Evolutionary conservation across 371 early-diverging fungal species (phyloP).

Genomic region (Haplosporangium sp.): DNA sequence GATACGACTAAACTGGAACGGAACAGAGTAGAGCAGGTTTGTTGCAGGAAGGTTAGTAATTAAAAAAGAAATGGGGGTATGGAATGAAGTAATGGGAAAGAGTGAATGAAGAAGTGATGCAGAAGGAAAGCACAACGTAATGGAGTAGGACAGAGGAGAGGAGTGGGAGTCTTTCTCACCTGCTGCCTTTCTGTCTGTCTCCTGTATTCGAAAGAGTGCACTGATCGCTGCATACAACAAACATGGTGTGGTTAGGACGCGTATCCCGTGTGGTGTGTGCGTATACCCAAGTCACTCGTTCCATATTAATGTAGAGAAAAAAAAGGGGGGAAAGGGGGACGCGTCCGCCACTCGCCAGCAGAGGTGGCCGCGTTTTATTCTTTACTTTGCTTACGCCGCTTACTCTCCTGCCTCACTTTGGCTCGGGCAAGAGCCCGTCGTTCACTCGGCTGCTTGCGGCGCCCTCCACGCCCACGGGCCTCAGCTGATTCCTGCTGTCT

Average conservation of each 20-base stretch:
- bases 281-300: too few species aligned
- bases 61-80: background rate
- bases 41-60: background rate
- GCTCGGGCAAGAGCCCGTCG: background rate
- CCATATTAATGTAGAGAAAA: background rate
- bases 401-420: slow-evolving; percentile 21
- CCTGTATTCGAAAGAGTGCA: too few species aligned
- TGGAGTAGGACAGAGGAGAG: background rate
- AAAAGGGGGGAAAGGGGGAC: background rate
- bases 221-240: too few species aligned
- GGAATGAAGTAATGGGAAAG: background rate
- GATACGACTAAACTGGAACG: too few species aligned
- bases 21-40: too few species aligned
- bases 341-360: background rate
- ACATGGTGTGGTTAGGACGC: too few species aligned
- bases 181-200: too few species aligned
- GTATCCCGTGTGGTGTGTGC: too few species aligned
- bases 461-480: background rate
- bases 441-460: slow-evolving; percentile 20
- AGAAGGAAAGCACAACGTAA: background rate
- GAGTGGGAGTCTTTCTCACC: too few species aligned
- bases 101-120: background rate
- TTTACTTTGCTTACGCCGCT: slow-evolving; percentile 26
- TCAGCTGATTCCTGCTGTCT: too few species aligned
- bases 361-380: slow-evolving; percentile 1